These are phyloP conservation scores for Phaeosphaeriaceae sp. DNA, from an alignment of 2,329 filamentous ascomycete species.

Conservation along the genomic window DNA sequence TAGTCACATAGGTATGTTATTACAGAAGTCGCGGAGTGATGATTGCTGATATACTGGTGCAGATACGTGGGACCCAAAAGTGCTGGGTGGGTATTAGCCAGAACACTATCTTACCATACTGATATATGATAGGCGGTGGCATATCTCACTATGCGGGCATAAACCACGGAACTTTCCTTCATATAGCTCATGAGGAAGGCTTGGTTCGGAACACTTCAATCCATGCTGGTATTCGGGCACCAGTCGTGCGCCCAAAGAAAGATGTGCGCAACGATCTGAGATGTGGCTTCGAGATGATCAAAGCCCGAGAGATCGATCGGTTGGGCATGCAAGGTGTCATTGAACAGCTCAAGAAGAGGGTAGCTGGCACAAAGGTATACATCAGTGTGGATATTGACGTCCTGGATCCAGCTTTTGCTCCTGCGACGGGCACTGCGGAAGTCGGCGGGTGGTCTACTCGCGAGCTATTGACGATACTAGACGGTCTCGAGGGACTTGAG, in stretches of 20 bases:
- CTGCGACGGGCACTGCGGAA: constrained; percentile 66
- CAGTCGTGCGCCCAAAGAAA: constrained; percentile 56
- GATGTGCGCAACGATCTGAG: constrained; percentile 64
- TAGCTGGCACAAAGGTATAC: constrained; percentile 61
- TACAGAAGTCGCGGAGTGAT: neutral
- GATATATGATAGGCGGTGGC: constrained; percentile 55
- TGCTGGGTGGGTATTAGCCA: constrained; percentile 51
- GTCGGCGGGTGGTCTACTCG: constrained; percentile 68
- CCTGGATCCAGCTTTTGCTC: constrained; percentile 62
- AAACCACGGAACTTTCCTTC: constrained; percentile 68
- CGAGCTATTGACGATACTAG: constrained; percentile 65
- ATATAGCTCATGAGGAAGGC: constrained; percentile 68
- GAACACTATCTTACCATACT: constrained; percentile 3
- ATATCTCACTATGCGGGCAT: constrained; percentile 66
- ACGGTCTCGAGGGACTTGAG: constrained; percentile 64
- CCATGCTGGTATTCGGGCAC: constrained; percentile 68
- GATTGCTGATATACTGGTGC: neutral
- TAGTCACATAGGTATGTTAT: constrained; percentile 54
- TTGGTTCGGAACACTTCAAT: constrained; percentile 65
- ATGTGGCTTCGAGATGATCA: constrained; percentile 66
- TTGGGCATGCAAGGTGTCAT: constrained; percentile 58
- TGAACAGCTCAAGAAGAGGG: constrained; percentile 57
- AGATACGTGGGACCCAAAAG: constrained; percentile 65
- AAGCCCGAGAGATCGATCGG: constrained; percentile 62
- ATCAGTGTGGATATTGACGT: constrained; percentile 66